Evolutionary conservation across 371 early-diverging fungal genomes (phyloP).

Genomic region (Capillidium rhysosporum): DNA sequence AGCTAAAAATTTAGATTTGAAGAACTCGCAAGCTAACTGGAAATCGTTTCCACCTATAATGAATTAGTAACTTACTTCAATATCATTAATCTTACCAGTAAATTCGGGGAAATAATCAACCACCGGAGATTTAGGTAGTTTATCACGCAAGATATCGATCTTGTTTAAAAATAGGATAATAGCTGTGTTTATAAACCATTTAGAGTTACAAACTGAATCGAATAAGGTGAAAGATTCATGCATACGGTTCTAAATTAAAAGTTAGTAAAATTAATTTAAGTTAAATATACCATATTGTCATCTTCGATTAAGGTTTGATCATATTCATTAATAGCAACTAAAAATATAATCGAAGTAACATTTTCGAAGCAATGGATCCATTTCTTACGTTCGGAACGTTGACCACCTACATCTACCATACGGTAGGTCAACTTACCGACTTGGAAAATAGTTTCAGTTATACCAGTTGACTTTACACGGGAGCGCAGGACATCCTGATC

Average conservation of each 20-base stretch:
- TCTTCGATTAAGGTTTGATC: constrained; percentile 94
- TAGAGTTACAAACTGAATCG: constrained; percentile 87
- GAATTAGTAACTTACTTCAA: background rate
- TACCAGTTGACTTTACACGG: constrained; percentile 79
- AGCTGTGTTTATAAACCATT: constrained; percentile 82
- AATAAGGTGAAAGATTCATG: constrained; percentile 86
- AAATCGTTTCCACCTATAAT: constrained; percentile 41
- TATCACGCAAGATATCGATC: constrained; percentile 82
- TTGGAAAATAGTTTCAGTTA: constrained; percentile 68
- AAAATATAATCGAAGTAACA: constrained; percentile 86
- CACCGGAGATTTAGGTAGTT: constrained; percentile 61
- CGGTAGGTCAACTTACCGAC: constrained; percentile 69
- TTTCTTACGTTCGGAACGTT: constrained; percentile 78
- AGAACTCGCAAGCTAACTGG: constrained; percentile 63
- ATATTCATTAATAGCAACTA: constrained; percentile 87
- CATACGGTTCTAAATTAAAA: constrained; percentile 62
- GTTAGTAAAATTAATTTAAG: background rate
- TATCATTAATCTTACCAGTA: constrained; percentile 17
- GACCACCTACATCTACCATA: constrained; percentile 95
- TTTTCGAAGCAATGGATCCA: constrained; percentile 93
- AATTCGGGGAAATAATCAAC: constrained; percentile 70
- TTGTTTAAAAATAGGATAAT: constrained; percentile 94
- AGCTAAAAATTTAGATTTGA: constrained; percentile 60
- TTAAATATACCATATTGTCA: constrained; percentile 46
- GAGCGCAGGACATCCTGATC: constrained; percentile 79